These are phyloP conservation scores for Neurospora sp. DNA, from an alignment of 2,329 filamentous ascomycete genomes.

Conservation along the genomic window DNA sequence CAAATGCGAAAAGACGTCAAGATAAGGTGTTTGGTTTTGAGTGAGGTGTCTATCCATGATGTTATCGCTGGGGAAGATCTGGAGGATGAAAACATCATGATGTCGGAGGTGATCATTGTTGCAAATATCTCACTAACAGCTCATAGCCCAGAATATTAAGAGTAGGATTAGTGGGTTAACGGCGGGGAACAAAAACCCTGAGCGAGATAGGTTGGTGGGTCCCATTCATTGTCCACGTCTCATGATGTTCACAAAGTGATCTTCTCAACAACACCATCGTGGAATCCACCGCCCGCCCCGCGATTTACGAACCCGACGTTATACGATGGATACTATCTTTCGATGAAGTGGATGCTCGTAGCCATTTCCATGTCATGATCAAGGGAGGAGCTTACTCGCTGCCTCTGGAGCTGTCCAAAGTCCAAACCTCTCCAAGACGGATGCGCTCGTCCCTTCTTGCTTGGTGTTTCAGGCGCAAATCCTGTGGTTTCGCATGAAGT, in stretches of 20 bases:
- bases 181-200: neutral
- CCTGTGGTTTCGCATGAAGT: neutral
- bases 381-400: neutral
- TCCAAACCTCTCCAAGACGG: neutral
- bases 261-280: neutral
- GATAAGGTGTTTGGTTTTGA: neutral
- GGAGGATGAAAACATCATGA: neutral
- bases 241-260: neutral
- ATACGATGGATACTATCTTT: neutral
- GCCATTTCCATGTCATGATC: neutral
- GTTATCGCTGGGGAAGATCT: neutral
- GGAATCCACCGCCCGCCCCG: neutral
- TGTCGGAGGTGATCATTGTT: neutral
- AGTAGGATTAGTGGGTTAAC: neutral
- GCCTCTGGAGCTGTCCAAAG: neutral
- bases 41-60: neutral
- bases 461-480: neutral
- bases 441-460: neutral
- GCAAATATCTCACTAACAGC: neutral
- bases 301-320: neutral
- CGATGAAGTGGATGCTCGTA: neutral
- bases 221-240: neutral
- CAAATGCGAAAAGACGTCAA: neutral
- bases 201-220: neutral
- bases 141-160: neutral